phyloP scores from a whole-genome alignment of 257 asterid species.

The Solanum arcanum region DNA sequence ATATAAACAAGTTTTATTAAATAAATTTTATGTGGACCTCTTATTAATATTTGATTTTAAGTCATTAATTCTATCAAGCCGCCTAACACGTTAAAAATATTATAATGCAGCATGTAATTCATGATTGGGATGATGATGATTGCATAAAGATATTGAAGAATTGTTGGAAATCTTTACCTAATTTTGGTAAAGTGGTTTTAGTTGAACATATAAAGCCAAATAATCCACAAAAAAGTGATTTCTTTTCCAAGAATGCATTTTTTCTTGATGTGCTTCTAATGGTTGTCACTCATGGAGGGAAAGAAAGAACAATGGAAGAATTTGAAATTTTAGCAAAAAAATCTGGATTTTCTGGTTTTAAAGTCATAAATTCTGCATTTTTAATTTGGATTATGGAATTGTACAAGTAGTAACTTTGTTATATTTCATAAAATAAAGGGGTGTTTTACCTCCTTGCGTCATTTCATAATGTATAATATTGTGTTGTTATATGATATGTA shows the following conservation, averaged over 20 bases:
- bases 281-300: conserved; percentile 9
- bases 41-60: neutral
- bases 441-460: neutral
- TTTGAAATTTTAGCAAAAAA: conserved; percentile 3
- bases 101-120: conserved; percentile 9
- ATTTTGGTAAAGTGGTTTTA: conserved; percentile 6
- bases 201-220: conserved; percentile 8
- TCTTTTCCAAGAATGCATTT: neutral
- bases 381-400: conserved; percentile 12
- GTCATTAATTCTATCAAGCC: neutral
- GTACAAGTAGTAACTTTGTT: neutral
- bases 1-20: neutral
- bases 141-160: conserved; percentile 11
- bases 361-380: neutral
- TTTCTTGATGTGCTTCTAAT: conserved; percentile 4
- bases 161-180: conserved; percentile 7
- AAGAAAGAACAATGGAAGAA: conserved; percentile 8
- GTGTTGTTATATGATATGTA: neutral
- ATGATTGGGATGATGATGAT: conserved; percentile 19
- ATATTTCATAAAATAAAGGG: no score
- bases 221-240: neutral
- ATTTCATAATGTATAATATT: neutral
- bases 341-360: conserved; percentile 5
- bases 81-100: neutral
- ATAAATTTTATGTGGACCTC: neutral